Evolutionary conservation across 148 eudicot genomes (phyloP).

Genomic region (Chenopodium quinoa): DNA sequence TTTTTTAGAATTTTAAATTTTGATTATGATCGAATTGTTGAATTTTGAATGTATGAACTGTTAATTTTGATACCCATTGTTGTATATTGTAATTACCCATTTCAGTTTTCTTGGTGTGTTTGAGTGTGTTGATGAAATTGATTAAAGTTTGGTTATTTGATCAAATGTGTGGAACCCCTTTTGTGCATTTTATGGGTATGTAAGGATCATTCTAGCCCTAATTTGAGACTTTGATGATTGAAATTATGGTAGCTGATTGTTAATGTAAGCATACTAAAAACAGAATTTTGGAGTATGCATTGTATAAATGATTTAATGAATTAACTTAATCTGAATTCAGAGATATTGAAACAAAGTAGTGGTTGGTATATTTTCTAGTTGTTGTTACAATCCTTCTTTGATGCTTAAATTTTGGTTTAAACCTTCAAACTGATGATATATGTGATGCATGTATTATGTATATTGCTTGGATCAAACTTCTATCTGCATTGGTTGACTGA

Average conservation of each 20-base stretch:
- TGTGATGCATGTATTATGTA: no score
- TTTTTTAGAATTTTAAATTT: neutral
- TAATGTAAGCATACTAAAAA: neutral
- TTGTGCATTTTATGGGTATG: constrained; percentile 19
- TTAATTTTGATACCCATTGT: constrained; percentile 1
- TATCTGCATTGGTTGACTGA: neutral
- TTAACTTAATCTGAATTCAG: neutral
- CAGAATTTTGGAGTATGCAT: no score
- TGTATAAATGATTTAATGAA: neutral
- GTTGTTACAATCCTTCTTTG: neutral
- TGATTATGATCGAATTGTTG: neutral
- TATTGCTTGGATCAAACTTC: neutral
- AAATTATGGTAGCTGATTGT: neutral
- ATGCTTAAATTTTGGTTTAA: neutral
- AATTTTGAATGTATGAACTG: constrained; percentile 13
- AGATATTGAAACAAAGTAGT: neutral
- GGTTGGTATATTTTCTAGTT: neutral
- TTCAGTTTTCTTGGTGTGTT: neutral
- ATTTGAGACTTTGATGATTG: neutral
- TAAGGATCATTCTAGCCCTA: neutral
- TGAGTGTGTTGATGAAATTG: constrained; percentile 6
- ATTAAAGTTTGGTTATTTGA: constrained; percentile 2
- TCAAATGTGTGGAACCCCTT: neutral
- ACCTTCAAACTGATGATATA: neutral
- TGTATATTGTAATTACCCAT: neutral